A percentile compares a stretch with the other conserved stretches of the same genome.
Evolutionary conservation across 192 early-diverging fungal genomes (phyloP).

Genomic region (Lunasporangiospora selenospora): DNA sequence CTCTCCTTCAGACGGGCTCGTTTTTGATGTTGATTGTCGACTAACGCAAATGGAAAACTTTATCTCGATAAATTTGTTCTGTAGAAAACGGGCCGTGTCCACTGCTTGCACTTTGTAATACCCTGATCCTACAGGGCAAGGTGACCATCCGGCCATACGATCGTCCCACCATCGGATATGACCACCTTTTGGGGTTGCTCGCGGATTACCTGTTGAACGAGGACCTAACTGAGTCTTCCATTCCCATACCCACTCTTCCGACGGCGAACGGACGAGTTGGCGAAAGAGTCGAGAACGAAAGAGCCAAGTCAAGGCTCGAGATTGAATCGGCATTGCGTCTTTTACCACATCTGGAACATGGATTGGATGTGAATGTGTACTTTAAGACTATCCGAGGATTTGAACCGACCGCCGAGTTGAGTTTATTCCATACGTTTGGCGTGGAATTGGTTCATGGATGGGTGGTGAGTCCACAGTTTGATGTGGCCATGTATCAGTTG

Average conservation of each 20-base stretch:
- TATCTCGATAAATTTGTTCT: neutral
- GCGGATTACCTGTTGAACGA: slow-evolving; percentile 76
- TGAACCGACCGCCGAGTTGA: slow-evolving; percentile 68
- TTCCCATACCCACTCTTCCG: neutral
- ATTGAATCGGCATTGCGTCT: slow-evolving; percentile 62
- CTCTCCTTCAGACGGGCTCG: neutral
- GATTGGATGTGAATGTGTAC: slow-evolving; percentile 85
- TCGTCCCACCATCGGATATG: slow-evolving; percentile 64
- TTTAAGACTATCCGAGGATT: slow-evolving; percentile 82
- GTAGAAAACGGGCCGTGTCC: slow-evolving; percentile 93
- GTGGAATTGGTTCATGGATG: slow-evolving; percentile 92
- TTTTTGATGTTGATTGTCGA: neutral
- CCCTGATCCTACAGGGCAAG: slow-evolving; percentile 75
- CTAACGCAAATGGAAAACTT: neutral
- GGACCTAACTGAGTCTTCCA: slow-evolving; percentile 8
- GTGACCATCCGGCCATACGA: slow-evolving; percentile 63
- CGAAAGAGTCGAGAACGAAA: slow-evolving; percentile 33
- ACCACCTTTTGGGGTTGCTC: slow-evolving; percentile 72
- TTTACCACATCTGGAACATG: slow-evolving; percentile 65
- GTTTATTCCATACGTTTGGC: slow-evolving; percentile 80
- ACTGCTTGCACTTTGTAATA: slow-evolving; percentile 84
- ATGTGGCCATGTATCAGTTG: slow-evolving; percentile 61
- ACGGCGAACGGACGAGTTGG: neutral
- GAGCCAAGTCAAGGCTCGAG: slow-evolving; percentile 51
- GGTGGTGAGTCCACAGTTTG: slow-evolving; percentile 74